phyloP scores from a whole-genome alignment of 2,329 filamentous ascomycete species.

The Sclerotinia trifoliorum region DNA sequence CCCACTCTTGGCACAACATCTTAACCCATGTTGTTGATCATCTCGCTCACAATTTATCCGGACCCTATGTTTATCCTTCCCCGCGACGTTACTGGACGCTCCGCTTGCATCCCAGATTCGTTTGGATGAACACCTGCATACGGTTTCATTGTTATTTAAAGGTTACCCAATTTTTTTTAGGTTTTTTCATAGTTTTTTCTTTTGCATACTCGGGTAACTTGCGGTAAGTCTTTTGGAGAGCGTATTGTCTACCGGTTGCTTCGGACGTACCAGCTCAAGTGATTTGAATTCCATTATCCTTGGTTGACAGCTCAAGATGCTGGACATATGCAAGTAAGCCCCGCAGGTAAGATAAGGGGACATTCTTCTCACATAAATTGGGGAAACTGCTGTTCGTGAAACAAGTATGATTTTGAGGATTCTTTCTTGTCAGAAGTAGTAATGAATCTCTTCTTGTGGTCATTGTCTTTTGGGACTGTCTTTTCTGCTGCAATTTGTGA shows the following conservation, averaged over 20 bases:
- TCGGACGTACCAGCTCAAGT: conserved; percentile 5
- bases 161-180: not conserved
- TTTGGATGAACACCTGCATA: conserved; percentile 5
- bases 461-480: conserved; percentile 1
- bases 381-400: not conserved
- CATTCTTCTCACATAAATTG: not conserved
- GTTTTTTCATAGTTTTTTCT: no score
- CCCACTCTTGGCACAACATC: not conserved
- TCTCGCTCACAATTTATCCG: conserved; percentile 10
- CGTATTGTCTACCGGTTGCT: not conserved
- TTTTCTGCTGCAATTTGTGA: not conserved
- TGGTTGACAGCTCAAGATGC: conserved; percentile 5
- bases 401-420: not conserved
- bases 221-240: not conserved
- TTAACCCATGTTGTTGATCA: conserved; percentile 4
- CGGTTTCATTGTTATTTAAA: not conserved
- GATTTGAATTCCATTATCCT: not conserved
- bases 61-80: not conserved
- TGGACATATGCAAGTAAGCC: not conserved
- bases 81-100: not conserved
- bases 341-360: conserved; percentile 6
- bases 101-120: not conserved
- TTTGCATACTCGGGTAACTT: not conserved
- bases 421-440: not conserved
- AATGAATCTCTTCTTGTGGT: conserved; percentile 17